Conservation (phyloP, 345 rosid genomes). For the Orychophragmus violaceus region DNA sequence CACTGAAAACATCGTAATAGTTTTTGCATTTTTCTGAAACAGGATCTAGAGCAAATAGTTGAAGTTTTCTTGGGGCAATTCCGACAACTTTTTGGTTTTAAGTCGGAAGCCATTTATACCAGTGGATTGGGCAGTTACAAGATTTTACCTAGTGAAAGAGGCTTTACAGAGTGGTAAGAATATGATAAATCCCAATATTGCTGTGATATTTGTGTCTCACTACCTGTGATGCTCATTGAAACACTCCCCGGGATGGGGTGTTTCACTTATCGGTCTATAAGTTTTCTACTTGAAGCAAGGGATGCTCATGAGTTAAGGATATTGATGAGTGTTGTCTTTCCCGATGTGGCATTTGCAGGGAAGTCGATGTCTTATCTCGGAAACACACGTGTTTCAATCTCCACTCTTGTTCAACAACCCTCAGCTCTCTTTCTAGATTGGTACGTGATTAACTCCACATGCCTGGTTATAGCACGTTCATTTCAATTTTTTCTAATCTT, state of each 20-base stretch:
- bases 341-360: conserved; percentile 46
- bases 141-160: conserved; percentile 68
- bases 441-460: conserved; percentile 33
- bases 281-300: neutral
- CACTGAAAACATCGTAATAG: neutral
- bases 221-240: neutral
- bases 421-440: conserved; percentile 86
- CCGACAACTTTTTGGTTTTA: conserved; percentile 81
- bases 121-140: conserved; percentile 57
- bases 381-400: conserved; percentile 82
- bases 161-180: conserved; percentile 84
- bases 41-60: conserved; percentile 72
- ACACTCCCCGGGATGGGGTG: too few species aligned
- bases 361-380: conserved; percentile 77
- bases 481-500: neutral
- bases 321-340: neutral
- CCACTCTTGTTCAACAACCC: conserved; percentile 83
- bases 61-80: conserved; percentile 93
- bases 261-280: neutral
- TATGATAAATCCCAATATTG: neutral
- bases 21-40: conserved; percentile 30
- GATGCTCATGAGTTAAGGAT: neutral
- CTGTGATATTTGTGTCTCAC: neutral
- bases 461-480: neutral
- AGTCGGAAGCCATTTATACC: conserved; percentile 45